Conservation (phyloP, 805 yeast genomes). For the Hanseniaspora mollemarum region DNA sequence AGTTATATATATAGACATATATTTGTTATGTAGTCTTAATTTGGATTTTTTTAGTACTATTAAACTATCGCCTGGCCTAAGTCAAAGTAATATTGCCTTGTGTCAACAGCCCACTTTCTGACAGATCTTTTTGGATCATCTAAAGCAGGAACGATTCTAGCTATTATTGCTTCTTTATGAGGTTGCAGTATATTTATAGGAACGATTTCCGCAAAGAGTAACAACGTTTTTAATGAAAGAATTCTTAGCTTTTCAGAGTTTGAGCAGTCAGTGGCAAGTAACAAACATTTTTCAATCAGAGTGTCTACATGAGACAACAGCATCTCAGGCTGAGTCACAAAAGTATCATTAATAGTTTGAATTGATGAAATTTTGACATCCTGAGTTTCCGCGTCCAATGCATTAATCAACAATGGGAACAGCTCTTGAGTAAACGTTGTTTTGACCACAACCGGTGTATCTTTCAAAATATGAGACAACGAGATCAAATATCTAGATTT, state of each 20-base stretch:
- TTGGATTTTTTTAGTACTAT: constrained; percentile 20
- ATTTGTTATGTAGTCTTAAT: not conserved
- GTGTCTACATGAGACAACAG: constrained; percentile 44
- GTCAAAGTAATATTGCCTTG: constrained; percentile 68
- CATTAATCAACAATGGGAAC: constrained; percentile 60
- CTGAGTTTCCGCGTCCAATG: constrained; percentile 39
- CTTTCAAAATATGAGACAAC: constrained; percentile 54
- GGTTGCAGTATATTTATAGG: constrained; percentile 39
- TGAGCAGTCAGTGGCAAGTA: constrained; percentile 22
- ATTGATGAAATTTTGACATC: constrained; percentile 51
- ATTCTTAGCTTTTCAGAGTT: constrained; percentile 44
- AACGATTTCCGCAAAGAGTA: constrained; percentile 34
- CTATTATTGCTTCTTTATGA: constrained; percentile 40
- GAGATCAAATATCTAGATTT: constrained; percentile 52
- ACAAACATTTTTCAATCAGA: constrained; percentile 45
- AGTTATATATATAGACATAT: not conserved
- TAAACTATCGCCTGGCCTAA: constrained; percentile 32
- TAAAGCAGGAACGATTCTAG: constrained; percentile 39
- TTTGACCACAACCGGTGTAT: constrained; percentile 51
- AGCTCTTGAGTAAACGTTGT: constrained; percentile 52
- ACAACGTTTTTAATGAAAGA: constrained; percentile 47
- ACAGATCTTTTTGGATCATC: constrained; percentile 68
- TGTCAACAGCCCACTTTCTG: constrained; percentile 63
- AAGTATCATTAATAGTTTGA: constrained; percentile 44
- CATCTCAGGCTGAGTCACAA: constrained; percentile 44